Percentiles rank a stretch among this genome's conserved stretches.
Evolutionary conservation across 139 green algal species (phyloP).

Genomic region (Chlamydomonas sp.): DNA sequence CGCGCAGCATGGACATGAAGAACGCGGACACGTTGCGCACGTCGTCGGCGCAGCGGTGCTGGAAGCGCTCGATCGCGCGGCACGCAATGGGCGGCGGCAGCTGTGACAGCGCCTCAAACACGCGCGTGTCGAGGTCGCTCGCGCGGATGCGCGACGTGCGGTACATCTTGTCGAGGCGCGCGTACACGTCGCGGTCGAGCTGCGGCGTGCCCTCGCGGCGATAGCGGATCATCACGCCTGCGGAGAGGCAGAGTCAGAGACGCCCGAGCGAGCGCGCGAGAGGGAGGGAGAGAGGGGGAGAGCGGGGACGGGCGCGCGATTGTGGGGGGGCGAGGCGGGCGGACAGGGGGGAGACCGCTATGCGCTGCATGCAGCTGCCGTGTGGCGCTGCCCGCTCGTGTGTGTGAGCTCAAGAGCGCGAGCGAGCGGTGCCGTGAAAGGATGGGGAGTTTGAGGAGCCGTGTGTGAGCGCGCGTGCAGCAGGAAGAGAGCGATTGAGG

Average conservation of each 20-base stretch:
- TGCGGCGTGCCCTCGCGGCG: not conserved
- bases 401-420: no score
- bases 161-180: not conserved
- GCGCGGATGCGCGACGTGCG: not conserved
- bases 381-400: no score
- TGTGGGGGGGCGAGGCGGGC: not conserved
- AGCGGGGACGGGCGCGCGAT: not conserved
- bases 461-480: no score
- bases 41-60: slow-evolving; percentile 2
- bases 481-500: not conserved
- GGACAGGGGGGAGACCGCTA: not conserved
- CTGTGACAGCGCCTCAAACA: not conserved
- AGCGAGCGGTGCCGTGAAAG: no score
- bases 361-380: no score
- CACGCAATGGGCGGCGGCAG: not conserved
- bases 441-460: no score
- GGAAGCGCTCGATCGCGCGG: slow-evolving; percentile 1
- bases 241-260: not conserved
- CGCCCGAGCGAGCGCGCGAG: not conserved
- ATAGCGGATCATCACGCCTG: slow-evolving; percentile 4
- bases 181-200: not conserved
- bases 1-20: slow-evolving; percentile 34
- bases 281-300: not conserved
- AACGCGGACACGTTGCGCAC: slow-evolving; percentile 34
- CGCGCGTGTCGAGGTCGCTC: not conserved